A percentile compares a stretch with the other conserved stretches of the same genome.
These are phyloP conservation scores for Stagonosporopsis rhizophila DNA, from an alignment of 2,329 filamentous ascomycete species.

Conservation along the genomic window DNA sequence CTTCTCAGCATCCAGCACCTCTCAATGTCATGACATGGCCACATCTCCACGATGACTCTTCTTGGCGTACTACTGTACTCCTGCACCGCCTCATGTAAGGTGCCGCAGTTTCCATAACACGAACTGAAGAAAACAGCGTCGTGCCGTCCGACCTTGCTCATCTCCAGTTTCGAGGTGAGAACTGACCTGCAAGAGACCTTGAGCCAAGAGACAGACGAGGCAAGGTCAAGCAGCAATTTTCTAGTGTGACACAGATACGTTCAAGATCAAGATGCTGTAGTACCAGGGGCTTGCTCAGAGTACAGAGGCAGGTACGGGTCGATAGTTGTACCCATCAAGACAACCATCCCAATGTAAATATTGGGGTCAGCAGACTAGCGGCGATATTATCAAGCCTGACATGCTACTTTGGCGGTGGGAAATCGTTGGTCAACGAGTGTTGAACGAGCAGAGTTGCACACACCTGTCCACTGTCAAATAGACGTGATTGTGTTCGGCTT, in stretches of 20 bases:
- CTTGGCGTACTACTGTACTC: constrained; percentile 20
- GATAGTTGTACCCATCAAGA: constrained; percentile 21
- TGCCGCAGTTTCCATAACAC: constrained; percentile 4
- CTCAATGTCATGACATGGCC: background rate
- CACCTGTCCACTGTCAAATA: constrained; percentile 33
- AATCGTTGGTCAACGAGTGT: constrained; percentile 3
- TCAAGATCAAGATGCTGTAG: constrained; percentile 18
- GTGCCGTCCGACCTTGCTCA: constrained; percentile 9
- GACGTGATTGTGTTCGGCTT: constrained; percentile 23
- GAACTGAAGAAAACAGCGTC: constrained; percentile 11
- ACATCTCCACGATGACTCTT: constrained; percentile 3
- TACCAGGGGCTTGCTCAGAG: constrained; percentile 23
- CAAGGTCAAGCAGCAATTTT: constrained; percentile 15
- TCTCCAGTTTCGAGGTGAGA: background rate
- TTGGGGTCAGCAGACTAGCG: constrained; percentile 14
- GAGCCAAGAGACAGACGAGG: constrained; percentile 15
- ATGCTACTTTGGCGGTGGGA: constrained; percentile 3
- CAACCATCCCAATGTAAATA: constrained; percentile 16
- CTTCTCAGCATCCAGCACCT: background rate
- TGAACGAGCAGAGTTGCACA: constrained; percentile 20
- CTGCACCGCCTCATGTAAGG: constrained; percentile 23
- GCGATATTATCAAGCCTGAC: background rate
- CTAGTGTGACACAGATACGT: constrained; percentile 22
- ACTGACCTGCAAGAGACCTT: background rate
- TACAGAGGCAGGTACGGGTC: constrained; percentile 21